phyloP scores from a whole-genome alignment of 306 rosid genomes.

The Potentilla sterilis region DNA sequence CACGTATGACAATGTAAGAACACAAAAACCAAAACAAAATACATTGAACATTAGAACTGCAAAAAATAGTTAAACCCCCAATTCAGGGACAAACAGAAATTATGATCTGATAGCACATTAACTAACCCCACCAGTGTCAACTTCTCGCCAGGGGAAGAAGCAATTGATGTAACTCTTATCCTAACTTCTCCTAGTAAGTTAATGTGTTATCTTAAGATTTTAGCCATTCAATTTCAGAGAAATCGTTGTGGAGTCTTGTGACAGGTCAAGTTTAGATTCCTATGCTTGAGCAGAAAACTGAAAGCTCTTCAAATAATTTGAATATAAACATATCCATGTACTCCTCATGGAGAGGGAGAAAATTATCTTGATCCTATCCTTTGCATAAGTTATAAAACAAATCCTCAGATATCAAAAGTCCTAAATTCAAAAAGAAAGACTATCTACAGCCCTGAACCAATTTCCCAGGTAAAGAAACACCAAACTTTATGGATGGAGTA shows the following conservation, averaged over 20 bases:
- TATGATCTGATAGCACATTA: neutral
- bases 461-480: neutral
- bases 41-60: neutral
- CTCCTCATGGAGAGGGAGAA: neutral
- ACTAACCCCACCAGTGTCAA: neutral
- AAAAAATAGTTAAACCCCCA: too few relatives aligned
- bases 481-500: neutral
- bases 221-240: neutral
- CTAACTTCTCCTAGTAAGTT: too few relatives aligned
- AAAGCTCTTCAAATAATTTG: neutral
- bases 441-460: neutral
- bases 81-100: too few relatives aligned
- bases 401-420: neutral
- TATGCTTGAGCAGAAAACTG: neutral
- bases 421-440: neutral
- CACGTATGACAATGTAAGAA: neutral
- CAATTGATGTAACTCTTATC: neutral
- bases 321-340: neutral
- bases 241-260: neutral
- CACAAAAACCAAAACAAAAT: neutral
- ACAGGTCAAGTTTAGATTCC: neutral
- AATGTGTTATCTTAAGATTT: neutral
- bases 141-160: neutral
- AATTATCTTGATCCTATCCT: neutral
- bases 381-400: neutral